Evolutionary conservation across 352 stramenopile genomes (phyloP).

Genomic region (Globisporangium alternatum): DNA sequence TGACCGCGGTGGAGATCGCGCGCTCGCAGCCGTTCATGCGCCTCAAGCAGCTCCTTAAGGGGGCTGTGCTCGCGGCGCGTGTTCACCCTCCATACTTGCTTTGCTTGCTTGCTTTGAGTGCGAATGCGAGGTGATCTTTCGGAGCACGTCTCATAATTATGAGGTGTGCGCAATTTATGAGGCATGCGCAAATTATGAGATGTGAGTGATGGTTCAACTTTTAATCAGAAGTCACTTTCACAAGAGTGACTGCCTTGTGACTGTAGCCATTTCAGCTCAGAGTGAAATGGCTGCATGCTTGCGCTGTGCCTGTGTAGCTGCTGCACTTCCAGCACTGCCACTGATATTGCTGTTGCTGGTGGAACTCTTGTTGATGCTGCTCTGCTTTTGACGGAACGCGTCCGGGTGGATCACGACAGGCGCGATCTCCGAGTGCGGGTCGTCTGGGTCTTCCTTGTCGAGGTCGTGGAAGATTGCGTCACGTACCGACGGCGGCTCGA

Average conservation of each 20-base stretch:
- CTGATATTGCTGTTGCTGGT: neutral
- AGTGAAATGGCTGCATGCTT: constrained; percentile 28
- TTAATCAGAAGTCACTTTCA: neutral
- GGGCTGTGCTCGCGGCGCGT: too few species aligned
- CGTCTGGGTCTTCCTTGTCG: constrained; percentile 24
- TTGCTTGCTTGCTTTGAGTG: too few species aligned
- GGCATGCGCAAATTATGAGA: too few species aligned
- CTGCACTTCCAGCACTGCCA: neutral
- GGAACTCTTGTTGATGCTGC: constrained; percentile 5
- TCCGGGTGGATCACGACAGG: constrained; percentile 24
- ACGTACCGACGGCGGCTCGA: constrained; percentile 29
- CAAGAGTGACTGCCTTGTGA: neutral
- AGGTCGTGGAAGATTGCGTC: constrained; percentile 16
- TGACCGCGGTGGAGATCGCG: constrained; percentile 39
- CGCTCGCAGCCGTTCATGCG: constrained; percentile 37
- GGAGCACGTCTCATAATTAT: too few species aligned
- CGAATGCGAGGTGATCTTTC: too few species aligned
- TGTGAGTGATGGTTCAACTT: too few species aligned
- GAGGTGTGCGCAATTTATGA: too few species aligned
- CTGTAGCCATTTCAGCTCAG: neutral
- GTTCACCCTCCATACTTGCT: too few species aligned
- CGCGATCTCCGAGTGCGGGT: constrained; percentile 10
- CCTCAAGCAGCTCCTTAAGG: constrained; percentile 32
- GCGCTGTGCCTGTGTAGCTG: constrained; percentile 18
- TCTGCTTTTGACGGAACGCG: constrained; percentile 20